These are phyloP conservation scores for Cytidiella melzeri DNA, from an alignment of 768 basidiomycete species.

Conservation along the genomic window DNA sequence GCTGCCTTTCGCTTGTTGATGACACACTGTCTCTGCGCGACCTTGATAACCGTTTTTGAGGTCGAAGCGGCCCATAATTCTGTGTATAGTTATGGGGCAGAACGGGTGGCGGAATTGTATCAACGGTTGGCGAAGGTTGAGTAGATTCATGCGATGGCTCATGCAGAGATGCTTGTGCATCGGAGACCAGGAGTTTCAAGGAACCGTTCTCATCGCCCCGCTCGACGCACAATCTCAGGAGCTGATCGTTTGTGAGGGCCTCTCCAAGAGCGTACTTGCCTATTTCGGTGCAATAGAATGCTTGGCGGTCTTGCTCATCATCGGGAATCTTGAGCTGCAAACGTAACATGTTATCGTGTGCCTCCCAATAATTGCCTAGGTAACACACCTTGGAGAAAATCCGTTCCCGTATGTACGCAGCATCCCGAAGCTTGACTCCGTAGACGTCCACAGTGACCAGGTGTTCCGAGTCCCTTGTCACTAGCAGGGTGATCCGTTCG, in stretches of 20 bases:
- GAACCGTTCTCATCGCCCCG: constrained; percentile 72
- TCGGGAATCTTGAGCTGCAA: constrained; percentile 71
- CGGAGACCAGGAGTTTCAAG: constrained; percentile 80
- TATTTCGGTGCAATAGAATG: constrained; percentile 86
- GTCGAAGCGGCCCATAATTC: constrained; percentile 41
- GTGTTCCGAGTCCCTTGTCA: constrained; percentile 73
- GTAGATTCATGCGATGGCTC: constrained; percentile 37
- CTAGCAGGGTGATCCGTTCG: constrained; percentile 28
- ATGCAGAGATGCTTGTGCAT: constrained; percentile 54
- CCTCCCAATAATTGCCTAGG: constrained; percentile 4
- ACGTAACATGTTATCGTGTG: constrained; percentile 1
- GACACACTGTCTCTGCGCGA: constrained; percentile 69
- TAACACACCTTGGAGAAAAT: constrained; percentile 69
- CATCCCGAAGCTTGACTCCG: constrained; percentile 42
- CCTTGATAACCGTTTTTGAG: constrained; percentile 41
- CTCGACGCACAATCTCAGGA: constrained; percentile 67
- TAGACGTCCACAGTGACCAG: constrained; percentile 69
- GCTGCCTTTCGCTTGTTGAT: constrained; percentile 56
- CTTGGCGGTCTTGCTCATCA: constrained; percentile 72
- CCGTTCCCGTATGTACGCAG: constrained; percentile 69
- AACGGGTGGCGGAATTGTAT: constrained; percentile 49
- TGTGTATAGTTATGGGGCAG: constrained; percentile 35
- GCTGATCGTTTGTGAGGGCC: constrained; percentile 60
- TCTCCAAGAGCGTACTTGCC: constrained; percentile 71
- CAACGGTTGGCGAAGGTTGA: constrained; percentile 31